Evolutionary conservation across 352 stramenopile species (phyloP).

Genomic region (Pythium phragmitis): DNA sequence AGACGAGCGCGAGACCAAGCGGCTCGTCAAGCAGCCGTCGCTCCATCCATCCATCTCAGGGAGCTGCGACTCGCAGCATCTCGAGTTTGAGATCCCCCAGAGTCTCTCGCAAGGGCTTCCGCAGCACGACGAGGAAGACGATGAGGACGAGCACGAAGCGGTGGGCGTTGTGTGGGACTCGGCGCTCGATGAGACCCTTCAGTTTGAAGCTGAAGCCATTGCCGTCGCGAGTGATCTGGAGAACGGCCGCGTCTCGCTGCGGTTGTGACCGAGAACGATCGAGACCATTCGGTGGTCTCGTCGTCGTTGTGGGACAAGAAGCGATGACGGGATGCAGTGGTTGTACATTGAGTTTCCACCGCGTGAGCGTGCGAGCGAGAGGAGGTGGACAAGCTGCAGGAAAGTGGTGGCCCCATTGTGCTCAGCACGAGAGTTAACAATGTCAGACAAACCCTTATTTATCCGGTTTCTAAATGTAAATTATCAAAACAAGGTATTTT

Average conservation of each 20-base stretch:
- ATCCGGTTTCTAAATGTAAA: background rate
- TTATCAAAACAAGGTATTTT: constrained; percentile 11
- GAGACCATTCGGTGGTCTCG: background rate
- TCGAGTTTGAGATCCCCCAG: constrained; percentile 17
- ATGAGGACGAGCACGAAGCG: background rate
- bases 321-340: too few species aligned
- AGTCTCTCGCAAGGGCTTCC: background rate
- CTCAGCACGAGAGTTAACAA: background rate
- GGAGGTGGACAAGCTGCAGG: too few species aligned
- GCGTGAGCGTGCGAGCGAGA: too few species aligned
- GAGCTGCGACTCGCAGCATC: constrained; percentile 1
- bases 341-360: too few species aligned
- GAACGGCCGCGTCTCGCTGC: constrained; percentile 12
- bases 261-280: background rate
- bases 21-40: constrained; percentile 21
- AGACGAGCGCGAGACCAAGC: constrained; percentile 17
- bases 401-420: background rate
- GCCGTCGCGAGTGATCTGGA: constrained; percentile 23
- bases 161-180: constrained; percentile 5
- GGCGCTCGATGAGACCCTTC: background rate
- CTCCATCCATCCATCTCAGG: background rate
- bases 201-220: constrained; percentile 22
- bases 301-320: background rate
- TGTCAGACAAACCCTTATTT: constrained; percentile 1
- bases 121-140: constrained; percentile 5